Base-by-base conservation (phyloP, 345 rosid genomes). In the Carallia brachiata region DNA sequence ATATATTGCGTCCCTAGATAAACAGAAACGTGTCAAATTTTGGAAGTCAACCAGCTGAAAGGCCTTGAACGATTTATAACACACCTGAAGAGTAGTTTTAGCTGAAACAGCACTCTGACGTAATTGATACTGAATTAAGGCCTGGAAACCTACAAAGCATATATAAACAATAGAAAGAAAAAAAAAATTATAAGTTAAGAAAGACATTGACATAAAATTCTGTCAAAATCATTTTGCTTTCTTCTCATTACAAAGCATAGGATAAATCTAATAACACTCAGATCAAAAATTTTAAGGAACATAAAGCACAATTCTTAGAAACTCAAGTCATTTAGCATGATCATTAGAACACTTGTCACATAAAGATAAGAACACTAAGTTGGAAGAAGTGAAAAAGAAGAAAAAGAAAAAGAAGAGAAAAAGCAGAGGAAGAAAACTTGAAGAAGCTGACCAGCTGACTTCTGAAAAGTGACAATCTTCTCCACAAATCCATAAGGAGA, bases 401-500 rank as follows among this genome's bases (percentile, higher is more conserved):
- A 23, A 44, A 4, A 44, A 44, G n/a, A 15, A 48, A 47, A 48
- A n/a, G 37, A 19, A 4, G 52, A 39, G 19, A 9, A 19, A 65
- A 36, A 54, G 37, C 19, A 70, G 47, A 55, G 53, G 28, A 70
- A 37, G 65, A 44, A 65, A 68, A 66, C 65, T 65, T 68, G 66
- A 70, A 44, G 50, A 44, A 75, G 74, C 97, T 90, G 91, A 92
- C 93, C 94, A 82, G 97, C 96, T 64, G 96, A 92, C 94, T 92
- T 92, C 86, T 92, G 97, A 82, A 92, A 92, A 13, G 97, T 92
- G 86, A 92, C 96, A 34, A 92, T 88, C 92, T 92, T 92, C 86
- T 92, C 97, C 75, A 90, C 96, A 82, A 75, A 84, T 81, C 97
- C 97, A 87, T 86, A 80, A 67, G 96, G 89, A 82, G 96, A 88